Evolutionary conservation across 768 basidiomycete species (phyloP).

Genomic region (Leccinum fibrillosum): DNA sequence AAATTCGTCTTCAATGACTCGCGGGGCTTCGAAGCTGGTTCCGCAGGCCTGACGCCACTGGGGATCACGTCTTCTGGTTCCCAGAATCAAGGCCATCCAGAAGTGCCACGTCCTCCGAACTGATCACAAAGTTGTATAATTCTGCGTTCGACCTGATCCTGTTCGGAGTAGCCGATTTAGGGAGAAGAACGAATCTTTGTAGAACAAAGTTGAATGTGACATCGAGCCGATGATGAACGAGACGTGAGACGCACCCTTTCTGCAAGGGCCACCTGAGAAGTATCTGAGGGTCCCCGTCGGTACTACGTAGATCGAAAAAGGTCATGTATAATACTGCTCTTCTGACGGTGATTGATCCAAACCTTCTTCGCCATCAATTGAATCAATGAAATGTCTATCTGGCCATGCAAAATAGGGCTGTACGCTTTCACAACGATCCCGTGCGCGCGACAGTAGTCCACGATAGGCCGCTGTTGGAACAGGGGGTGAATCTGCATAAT

Average conservation of each 20-base stretch:
- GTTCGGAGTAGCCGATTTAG: conserved; percentile 69
- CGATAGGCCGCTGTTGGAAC: conserved; percentile 79
- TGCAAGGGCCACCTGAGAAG: conserved; percentile 91
- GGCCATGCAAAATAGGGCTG: conserved; percentile 66
- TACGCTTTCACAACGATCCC: conserved; percentile 70
- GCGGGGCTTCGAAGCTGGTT: no score
- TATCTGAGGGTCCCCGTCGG: conserved; percentile 67
- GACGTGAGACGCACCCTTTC: conserved; percentile 50
- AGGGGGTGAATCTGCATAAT: conserved; percentile 67
- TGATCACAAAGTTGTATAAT: conserved; percentile 73
- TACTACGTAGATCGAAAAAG: conserved; percentile 36
- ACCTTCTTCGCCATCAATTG: conserved; percentile 47
- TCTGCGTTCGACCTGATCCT: conserved; percentile 74
- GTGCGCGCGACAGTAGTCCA: conserved; percentile 63
- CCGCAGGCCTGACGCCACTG: no score
- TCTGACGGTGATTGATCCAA: conserved; percentile 3
- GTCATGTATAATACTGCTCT: background rate
- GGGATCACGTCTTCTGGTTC: conserved; percentile 20
- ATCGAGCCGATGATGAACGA: background rate
- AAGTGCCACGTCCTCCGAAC: conserved; percentile 56
- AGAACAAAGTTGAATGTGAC: background rate
- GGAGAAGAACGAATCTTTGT: conserved; percentile 71
- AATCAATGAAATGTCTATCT: conserved; percentile 52
- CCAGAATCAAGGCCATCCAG: conserved; percentile 74
- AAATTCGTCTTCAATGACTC: no score